Evolutionary conservation across 352 stramenopile species (phyloP).

Genomic region (Phytopythium kandeliae): DNA sequence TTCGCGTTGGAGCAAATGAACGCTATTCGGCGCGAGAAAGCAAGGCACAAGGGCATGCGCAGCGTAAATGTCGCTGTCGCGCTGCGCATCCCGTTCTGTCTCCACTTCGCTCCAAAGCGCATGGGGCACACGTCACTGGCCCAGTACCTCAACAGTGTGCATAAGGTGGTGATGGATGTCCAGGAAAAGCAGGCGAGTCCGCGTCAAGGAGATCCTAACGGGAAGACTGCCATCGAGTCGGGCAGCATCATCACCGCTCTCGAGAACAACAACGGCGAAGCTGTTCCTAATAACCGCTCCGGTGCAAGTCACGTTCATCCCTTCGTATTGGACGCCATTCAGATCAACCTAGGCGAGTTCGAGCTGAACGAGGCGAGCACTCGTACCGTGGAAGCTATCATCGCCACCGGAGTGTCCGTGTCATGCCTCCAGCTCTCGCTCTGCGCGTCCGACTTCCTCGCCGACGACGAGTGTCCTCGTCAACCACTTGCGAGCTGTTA

Average conservation of each 20-base stretch:
- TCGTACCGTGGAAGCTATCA: slow-evolving; percentile 13
- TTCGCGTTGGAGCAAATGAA: slow-evolving; percentile 6
- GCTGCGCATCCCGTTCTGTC: slow-evolving; percentile 18
- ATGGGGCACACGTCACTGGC: slow-evolving; percentile 19
- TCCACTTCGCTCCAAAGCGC: slow-evolving; percentile 24
- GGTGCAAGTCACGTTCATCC: background rate
- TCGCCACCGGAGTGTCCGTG: slow-evolving; percentile 15
- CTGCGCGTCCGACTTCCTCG: slow-evolving; percentile 24
- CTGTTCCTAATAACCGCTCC: background rate
- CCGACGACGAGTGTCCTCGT: slow-evolving; percentile 23
- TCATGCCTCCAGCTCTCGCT: slow-evolving; percentile 25
- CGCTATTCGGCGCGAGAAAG: background rate
- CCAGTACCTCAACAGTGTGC: slow-evolving; percentile 24
- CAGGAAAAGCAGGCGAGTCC: slow-evolving; percentile 2
- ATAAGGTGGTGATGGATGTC: slow-evolving; percentile 7
- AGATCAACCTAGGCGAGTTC: slow-evolving; percentile 32
- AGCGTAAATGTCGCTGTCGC: slow-evolving; percentile 1
- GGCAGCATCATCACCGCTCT: slow-evolving; percentile 1
- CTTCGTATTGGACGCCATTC: slow-evolving; percentile 22
- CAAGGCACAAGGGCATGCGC: background rate
- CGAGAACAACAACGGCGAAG: background rate
- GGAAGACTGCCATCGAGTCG: background rate
- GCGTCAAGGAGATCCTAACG: background rate
- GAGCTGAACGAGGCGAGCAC: slow-evolving; percentile 26
- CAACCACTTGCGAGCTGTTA: slow-evolving; percentile 23